A percentile compares a stretch with the other conserved stretches of the same genome.
Conservation (phyloP, 1,284 basidiomycete genomes). For the Apiotrichum akiyoshidainum region DNA sequence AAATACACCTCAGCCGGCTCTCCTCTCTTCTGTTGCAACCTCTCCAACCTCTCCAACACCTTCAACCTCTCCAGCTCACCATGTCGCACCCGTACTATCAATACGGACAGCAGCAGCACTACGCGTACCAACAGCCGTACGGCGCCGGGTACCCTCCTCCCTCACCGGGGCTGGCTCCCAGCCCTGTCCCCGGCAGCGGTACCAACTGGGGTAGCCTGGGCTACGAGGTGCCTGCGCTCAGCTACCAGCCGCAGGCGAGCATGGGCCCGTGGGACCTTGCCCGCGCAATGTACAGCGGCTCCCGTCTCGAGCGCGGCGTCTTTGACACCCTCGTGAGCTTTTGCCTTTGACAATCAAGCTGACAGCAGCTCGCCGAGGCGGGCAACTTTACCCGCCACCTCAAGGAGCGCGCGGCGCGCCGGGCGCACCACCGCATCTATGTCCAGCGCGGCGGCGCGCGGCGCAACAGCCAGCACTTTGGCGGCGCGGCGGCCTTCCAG, state of each 20-base stretch:
- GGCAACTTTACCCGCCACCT: conserved; percentile 3
- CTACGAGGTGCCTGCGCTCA: conserved; percentile 31
- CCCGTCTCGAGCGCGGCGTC: conserved; percentile 36
- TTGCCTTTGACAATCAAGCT: neutral
- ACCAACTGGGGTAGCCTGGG: conserved; percentile 10
- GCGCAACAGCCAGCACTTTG: conserved; percentile 36
- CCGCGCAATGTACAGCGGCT: conserved; percentile 9
- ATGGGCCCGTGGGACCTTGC: conserved; percentile 43
- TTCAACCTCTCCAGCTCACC: no score
- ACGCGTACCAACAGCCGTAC: neutral
- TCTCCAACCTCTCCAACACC: no score
- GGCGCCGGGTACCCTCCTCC: neutral
- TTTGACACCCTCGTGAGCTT: conserved; percentile 43
- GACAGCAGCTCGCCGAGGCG: neutral
- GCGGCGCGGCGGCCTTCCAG: conserved; percentile 47
- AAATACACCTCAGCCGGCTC: no score
- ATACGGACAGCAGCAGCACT: neutral
- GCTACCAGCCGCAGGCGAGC: conserved; percentile 31
- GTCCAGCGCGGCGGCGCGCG: conserved; percentile 18
- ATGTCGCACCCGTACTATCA: no score
- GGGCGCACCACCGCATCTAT: conserved; percentile 41
- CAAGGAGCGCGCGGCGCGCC: conserved; percentile 3
- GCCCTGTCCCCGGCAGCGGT: neutral
- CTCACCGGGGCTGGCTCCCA: neutral
- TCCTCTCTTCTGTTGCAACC: no score